These are phyloP conservation scores for Ceratocystiopsis minuta DNA, from an alignment of 2,329 filamentous ascomycete species.

Conservation along the genomic window DNA sequence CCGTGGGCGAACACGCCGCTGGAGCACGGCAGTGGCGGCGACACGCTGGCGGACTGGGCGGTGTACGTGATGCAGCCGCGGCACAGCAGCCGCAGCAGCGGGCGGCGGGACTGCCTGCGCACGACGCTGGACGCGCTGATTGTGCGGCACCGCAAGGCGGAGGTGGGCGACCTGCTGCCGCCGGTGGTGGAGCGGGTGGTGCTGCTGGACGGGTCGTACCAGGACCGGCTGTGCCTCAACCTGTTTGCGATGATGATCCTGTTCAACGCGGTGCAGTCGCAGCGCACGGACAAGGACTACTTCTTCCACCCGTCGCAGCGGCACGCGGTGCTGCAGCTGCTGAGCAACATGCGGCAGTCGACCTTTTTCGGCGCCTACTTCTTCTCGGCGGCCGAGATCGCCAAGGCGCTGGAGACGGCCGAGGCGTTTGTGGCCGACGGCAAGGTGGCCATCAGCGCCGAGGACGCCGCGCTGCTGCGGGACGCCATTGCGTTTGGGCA, in stretches of 20 bases:
- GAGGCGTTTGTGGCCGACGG: constrained; percentile 48
- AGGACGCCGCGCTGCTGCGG: constrained; percentile 42
- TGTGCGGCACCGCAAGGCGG: constrained; percentile 57
- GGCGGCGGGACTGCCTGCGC: constrained; percentile 44
- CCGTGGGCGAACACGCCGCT: constrained; percentile 54
- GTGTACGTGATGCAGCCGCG: constrained; percentile 48
- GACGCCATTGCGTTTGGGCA: constrained; percentile 50
- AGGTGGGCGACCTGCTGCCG: constrained; percentile 54
- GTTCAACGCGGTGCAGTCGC: constrained; percentile 75
- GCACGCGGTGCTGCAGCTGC: constrained; percentile 46
- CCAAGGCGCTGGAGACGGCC: constrained; percentile 45
- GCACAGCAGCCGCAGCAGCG: constrained; percentile 31
- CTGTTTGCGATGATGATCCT: constrained; percentile 71
- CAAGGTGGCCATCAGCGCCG: constrained; percentile 35
- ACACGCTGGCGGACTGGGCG: constrained; percentile 48
- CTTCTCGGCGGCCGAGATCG: constrained; percentile 45
- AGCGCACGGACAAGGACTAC: constrained; percentile 68
- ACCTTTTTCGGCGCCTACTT: constrained; percentile 76
- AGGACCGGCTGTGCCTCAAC: constrained; percentile 70
- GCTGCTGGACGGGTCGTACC: constrained; percentile 61
- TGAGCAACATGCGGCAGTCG: constrained; percentile 64
- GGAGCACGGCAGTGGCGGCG: constrained; percentile 25
- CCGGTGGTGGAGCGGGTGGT: constrained; percentile 54
- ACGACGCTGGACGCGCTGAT: constrained; percentile 62
- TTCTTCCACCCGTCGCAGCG: constrained; percentile 67